These are phyloP conservation scores for Symbiodinium pilosum DNA, from an alignment of 73 alveolate species.

Conservation along the genomic window DNA sequence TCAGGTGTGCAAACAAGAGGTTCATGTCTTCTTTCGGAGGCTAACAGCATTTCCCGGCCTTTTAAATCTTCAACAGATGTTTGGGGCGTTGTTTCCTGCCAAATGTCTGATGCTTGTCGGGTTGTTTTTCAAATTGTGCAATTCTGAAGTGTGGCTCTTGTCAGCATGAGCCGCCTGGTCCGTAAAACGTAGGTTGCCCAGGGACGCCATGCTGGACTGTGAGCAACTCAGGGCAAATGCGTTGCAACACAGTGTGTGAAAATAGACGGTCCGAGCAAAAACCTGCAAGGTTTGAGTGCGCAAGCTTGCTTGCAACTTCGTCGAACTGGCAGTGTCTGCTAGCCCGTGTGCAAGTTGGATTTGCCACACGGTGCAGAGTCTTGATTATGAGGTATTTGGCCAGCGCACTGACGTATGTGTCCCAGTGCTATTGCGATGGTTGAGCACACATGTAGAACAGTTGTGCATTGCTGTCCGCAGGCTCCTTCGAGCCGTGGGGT, in stretches of 20 bases:
- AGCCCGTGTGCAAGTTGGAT: neutral
- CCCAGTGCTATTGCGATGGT: neutral
- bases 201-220: neutral
- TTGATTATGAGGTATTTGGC: slow-evolving; percentile 55
- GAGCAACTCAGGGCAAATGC: neutral
- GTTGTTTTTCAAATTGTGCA: neutral
- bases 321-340: neutral
- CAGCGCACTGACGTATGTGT: slow-evolving; percentile 5
- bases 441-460: neutral
- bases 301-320: neutral
- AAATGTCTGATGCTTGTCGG: neutral
- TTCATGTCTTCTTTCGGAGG: too few species aligned
- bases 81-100: too few species aligned
- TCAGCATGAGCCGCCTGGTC: neutral
- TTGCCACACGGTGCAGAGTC: too few species aligned
- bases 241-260: too few species aligned
- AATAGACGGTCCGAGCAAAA: too few species aligned
- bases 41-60: too few species aligned
- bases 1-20: too few species aligned
- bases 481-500: slow-evolving; percentile 44
- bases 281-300: neutral
- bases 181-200: neutral
- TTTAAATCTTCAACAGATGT: too few species aligned
- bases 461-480: neutral
- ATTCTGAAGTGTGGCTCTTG: neutral